Conservation (phyloP, 495 filamentous ascomycete species). For the Polyplosphaeria fusca region DNA sequence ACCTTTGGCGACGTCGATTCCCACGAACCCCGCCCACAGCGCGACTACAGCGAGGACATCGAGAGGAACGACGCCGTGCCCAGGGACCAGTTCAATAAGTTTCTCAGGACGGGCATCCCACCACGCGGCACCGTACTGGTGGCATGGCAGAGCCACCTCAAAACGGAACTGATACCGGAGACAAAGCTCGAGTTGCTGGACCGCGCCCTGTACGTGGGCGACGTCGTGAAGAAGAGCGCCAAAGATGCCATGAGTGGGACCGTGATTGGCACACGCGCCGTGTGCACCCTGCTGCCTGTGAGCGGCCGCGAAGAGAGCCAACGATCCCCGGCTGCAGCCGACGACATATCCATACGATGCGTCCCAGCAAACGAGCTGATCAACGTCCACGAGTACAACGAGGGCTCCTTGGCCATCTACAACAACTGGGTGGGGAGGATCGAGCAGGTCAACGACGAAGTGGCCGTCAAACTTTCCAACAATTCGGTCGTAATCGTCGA, state of each 20-base stretch:
- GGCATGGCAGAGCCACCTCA: conserved; percentile 32
- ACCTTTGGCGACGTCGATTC: conserved; percentile 40
- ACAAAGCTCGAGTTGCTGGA: conserved; percentile 38
- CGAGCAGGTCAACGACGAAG: conserved; percentile 29
- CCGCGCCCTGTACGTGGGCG: conserved; percentile 40
- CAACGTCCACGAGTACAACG: conserved; percentile 32
- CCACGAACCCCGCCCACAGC: conserved; percentile 36
- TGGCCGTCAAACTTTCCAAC: conserved; percentile 39
- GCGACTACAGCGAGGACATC: conserved; percentile 33
- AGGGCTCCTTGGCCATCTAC: conserved; percentile 41
- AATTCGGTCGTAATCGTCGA: conserved; percentile 42
- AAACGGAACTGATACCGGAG: conserved; percentile 36
- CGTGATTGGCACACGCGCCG: conserved; percentile 38
- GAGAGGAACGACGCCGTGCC: conserved; percentile 21
- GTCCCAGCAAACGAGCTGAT: conserved; percentile 37
- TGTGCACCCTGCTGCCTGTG: conserved; percentile 29
- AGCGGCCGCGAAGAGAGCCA: conserved; percentile 6
- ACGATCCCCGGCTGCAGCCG: conserved; percentile 1
- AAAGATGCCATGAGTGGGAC: conserved; percentile 43
- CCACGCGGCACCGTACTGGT: conserved; percentile 40
- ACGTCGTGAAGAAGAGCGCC: conserved; percentile 41
- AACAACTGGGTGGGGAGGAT: conserved; percentile 42
- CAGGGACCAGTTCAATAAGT: conserved; percentile 28
- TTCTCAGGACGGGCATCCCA: conserved; percentile 39
- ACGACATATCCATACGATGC: conserved; percentile 12